Conservation (phyloP, 495 filamentous ascomycete genomes). For the Aspergillus ellipticus region DNA sequence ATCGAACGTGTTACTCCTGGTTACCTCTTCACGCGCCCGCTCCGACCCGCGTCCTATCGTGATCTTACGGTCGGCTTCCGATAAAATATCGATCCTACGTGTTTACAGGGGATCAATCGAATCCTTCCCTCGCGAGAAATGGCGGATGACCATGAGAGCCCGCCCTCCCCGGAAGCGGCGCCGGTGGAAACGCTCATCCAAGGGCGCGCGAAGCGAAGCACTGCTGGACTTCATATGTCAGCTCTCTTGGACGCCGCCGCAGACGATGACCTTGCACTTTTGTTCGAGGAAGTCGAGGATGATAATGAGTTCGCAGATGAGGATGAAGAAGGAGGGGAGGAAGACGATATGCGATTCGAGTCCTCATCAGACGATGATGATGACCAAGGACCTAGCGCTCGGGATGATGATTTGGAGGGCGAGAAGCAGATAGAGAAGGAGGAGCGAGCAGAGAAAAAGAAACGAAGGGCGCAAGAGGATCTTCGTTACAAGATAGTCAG, state of each 20-base stretch:
- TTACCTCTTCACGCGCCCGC: not conserved
- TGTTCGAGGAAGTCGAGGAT: conserved; percentile 83
- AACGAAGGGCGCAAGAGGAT: conserved; percentile 66
- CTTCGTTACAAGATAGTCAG: conserved; percentile 46
- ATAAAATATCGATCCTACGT: not conserved
- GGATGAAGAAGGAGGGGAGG: conserved; percentile 61
- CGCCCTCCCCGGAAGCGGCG: conserved; percentile 38
- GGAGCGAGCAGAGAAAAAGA: conserved; percentile 54
- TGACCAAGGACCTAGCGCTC: conserved; percentile 64
- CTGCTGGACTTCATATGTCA: conserved; percentile 81
- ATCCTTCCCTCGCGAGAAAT: conserved; percentile 8
- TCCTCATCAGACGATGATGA: conserved; percentile 76
- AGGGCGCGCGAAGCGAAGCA: conserved; percentile 74
- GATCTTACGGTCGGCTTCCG: not conserved
- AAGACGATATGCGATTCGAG: conserved; percentile 74
- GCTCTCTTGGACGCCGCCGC: conserved; percentile 73
- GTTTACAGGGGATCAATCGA: not conserved
- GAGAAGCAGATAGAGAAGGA: conserved; percentile 67
- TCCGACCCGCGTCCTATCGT: not conserved
- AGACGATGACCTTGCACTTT: conserved; percentile 72
- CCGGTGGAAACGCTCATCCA: conserved; percentile 70
- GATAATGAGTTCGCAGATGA: conserved; percentile 74
- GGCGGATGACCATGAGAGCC: conserved; percentile 29
- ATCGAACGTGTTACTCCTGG: not conserved
- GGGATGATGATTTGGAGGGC: conserved; percentile 54